Conservation (phyloP, 495 filamentous ascomycete species). For the Lasiosphaeria hispida region DNA sequence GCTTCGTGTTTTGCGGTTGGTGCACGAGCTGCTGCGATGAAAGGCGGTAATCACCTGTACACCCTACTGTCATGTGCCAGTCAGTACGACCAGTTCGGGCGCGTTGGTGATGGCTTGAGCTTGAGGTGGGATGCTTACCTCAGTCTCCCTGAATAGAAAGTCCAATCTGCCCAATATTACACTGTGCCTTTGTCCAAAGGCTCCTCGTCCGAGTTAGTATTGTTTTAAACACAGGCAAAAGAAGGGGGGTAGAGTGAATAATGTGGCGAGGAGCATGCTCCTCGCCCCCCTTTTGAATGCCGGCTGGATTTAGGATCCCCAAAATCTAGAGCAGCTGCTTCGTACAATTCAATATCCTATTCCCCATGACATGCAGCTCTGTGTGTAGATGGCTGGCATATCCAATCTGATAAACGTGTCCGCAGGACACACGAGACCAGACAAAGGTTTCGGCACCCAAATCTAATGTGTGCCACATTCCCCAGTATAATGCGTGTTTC, state of each 20-base stretch:
- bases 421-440: not conserved
- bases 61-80: slow-evolving; percentile 7
- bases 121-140: too few species aligned
- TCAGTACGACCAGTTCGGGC: not conserved
- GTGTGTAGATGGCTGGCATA: not conserved
- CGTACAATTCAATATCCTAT: not conserved
- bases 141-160: too few species aligned
- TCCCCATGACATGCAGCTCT: not conserved
- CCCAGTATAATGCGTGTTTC: not conserved
- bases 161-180: too few species aligned
- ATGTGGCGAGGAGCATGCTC: not conserved
- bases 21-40: not conserved
- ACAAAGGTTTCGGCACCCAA: not conserved
- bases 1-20: not conserved
- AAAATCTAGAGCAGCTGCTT: not conserved
- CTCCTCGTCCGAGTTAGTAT: not conserved
- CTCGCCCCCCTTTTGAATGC: not conserved
- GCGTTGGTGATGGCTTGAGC: too few species aligned
- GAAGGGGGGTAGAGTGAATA: not conserved
- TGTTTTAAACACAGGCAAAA: not conserved
- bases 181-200: too few species aligned
- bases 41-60: not conserved
- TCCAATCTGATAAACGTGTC: not conserved
- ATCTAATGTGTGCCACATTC: not conserved
- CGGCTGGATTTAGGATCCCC: not conserved